Percentiles rank a stretch among this genome's conserved stretches.
Evolutionary conservation across 768 basidiomycete genomes (phyloP).

Genomic region (Russula dissimulans): DNA sequence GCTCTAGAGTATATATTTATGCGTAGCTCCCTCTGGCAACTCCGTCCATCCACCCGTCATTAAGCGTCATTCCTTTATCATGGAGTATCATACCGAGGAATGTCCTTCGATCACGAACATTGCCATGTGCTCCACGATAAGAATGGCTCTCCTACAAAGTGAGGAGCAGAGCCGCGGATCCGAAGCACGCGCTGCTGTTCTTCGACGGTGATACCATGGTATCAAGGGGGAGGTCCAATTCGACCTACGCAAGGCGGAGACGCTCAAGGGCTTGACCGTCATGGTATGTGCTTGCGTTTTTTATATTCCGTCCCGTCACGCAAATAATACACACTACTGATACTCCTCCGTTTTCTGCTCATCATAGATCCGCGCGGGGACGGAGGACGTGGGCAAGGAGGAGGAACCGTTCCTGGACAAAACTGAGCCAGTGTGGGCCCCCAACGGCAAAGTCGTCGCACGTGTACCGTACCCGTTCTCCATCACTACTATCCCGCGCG

Average conservation of each 20-base stretch:
- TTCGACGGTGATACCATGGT: conserved; percentile 15
- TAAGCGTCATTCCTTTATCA: background rate
- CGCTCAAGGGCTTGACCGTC: conserved; percentile 9
- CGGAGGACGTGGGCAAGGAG: conserved; percentile 7
- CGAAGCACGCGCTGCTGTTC: conserved; percentile 8
- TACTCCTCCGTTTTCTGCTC: background rate
- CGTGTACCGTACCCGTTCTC: conserved; percentile 1
- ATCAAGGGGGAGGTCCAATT: conserved; percentile 12
- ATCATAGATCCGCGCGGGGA: conserved; percentile 10
- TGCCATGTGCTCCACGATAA: background rate
- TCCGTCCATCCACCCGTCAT: no score
- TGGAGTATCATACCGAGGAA: background rate
- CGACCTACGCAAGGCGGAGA: conserved; percentile 9
- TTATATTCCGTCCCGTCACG: background rate
- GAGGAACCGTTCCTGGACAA: conserved; percentile 11
- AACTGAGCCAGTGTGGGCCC: conserved; percentile 5
- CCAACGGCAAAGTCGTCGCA: conserved; percentile 3
- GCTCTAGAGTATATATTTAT: no score
- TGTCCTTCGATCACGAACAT: background rate
- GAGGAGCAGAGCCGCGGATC: conserved; percentile 9
- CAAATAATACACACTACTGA: background rate
- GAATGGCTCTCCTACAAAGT: conserved; percentile 6
- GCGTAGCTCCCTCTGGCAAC: no score
- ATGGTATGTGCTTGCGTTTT: background rate
- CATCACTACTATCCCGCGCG: conserved; percentile 5